phyloP scores from a whole-genome alignment of 352 stramenopile genomes.

The Pythium utonaiense region DNA sequence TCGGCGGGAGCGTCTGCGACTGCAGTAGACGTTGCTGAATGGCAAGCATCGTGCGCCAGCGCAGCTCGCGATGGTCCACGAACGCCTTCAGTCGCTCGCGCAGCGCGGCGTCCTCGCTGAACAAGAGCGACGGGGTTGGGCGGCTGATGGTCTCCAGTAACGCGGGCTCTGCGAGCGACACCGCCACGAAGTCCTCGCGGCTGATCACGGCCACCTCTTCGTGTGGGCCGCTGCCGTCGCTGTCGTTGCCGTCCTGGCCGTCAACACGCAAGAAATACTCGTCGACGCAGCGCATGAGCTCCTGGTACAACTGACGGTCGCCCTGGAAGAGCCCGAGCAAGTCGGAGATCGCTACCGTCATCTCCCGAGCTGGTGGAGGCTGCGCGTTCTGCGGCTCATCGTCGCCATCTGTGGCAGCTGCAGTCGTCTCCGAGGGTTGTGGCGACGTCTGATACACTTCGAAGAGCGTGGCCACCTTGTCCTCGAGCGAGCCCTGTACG shows the following conservation, averaged over 20 bases:
- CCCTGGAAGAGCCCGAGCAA: constrained; percentile 42
- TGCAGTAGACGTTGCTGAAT: constrained; percentile 24
- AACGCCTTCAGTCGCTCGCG: constrained; percentile 27
- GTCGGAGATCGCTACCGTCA: constrained; percentile 37
- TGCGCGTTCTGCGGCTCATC: neutral
- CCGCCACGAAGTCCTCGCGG: constrained; percentile 38
- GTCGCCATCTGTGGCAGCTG: neutral
- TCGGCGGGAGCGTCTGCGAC: no score
- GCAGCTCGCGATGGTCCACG: constrained; percentile 24
- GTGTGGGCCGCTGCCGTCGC: neutral
- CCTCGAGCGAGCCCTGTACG: constrained; percentile 32
- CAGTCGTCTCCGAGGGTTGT: neutral
- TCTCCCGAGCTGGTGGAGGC: neutral
- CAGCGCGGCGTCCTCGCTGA: constrained; percentile 24
- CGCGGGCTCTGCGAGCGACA: constrained; percentile 32
- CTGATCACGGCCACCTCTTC: constrained; percentile 32
- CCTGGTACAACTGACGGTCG: constrained; percentile 38
- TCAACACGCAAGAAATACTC: constrained; percentile 40
- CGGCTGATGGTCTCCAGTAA: constrained; percentile 39
- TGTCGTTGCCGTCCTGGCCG: neutral
- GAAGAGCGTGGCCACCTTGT: constrained; percentile 44
- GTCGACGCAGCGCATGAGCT: constrained; percentile 45
- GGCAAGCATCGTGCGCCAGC: constrained; percentile 26
- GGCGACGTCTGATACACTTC: constrained; percentile 23
- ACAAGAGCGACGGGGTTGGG: constrained; percentile 26